Conservation (phyloP, 371 early-diverging fungal genomes). For the Syncephalastrum sp. region DNA sequence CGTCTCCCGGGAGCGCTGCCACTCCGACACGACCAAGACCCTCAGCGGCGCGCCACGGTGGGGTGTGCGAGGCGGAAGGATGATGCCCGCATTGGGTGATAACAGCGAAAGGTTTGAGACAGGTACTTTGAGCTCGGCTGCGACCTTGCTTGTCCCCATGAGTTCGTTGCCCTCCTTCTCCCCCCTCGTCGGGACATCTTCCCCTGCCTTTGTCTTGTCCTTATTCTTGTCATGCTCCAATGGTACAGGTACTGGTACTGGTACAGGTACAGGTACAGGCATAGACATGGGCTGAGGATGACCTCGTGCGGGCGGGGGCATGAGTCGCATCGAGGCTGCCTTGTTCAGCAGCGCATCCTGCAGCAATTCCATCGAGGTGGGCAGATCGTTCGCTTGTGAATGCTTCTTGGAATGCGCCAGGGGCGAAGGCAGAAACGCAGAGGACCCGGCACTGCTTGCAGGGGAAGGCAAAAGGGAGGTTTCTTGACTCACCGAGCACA, state of each 20-base stretch:
- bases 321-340: slow-evolving; percentile 40
- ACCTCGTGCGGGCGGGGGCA: slow-evolving; percentile 36
- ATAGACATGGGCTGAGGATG: background rate
- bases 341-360: slow-evolving; percentile 41
- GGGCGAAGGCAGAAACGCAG: slow-evolving; percentile 21
- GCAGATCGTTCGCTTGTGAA: slow-evolving; percentile 22
- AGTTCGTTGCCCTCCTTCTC: background rate
- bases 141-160: background rate
- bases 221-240: background rate
- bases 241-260: background rate
- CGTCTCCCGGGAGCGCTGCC: slow-evolving; percentile 37
- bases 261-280: too few species aligned
- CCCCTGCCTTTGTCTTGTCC: background rate
- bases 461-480: slow-evolving; percentile 3
- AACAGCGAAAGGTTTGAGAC: slow-evolving; percentile 2
- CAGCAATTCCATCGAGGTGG: slow-evolving; percentile 19
- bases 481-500: slow-evolving; percentile 18
- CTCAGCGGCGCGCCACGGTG: slow-evolving; percentile 27
- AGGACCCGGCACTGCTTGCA: slow-evolving; percentile 1
- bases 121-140: background rate
- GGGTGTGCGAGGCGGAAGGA: slow-evolving; percentile 40
- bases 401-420: slow-evolving; percentile 28
- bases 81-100: slow-evolving; percentile 19
- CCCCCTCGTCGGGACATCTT: background rate
- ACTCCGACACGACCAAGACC: slow-evolving; percentile 43